A percentile compares a stretch with the other conserved stretches of the same genome.
These are phyloP conservation scores for Phytophthora palmivora DNA, from an alignment of 352 stramenopile species.

Conservation along the genomic window DNA sequence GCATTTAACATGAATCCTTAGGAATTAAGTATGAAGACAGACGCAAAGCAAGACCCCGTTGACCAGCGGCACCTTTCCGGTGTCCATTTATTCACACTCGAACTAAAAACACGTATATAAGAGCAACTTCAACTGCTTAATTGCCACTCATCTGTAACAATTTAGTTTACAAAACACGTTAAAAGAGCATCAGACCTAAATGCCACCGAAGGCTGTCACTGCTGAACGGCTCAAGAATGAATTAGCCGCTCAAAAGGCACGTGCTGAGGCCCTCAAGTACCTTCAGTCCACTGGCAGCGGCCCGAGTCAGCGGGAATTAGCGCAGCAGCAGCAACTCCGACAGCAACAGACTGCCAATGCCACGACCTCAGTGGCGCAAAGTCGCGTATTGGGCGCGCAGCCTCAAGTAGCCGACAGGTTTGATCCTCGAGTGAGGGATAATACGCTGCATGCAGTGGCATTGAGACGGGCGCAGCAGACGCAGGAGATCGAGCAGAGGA, in stretches of 20 bases:
- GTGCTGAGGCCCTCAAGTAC: conserved; percentile 68
- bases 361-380: conserved; percentile 50
- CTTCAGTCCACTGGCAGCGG: conserved; percentile 68
- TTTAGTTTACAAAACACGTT: background rate
- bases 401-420: conserved; percentile 34
- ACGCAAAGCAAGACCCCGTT: conserved; percentile 4
- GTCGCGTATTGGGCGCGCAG: conserved; percentile 35
- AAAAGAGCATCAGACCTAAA: conserved; percentile 10
- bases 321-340: conserved; percentile 62
- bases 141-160: background rate
- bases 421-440: conserved; percentile 68
- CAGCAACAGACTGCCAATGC: conserved; percentile 56
- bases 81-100: background rate
- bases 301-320: conserved; percentile 70
- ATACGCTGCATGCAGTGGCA: conserved; percentile 76
- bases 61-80: conserved; percentile 5
- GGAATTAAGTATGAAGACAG: conserved; percentile 2
- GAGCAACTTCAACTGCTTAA: background rate
- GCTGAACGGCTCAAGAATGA: conserved; percentile 66
- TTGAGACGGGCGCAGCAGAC: conserved; percentile 48
- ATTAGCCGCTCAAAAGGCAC: conserved; percentile 63
- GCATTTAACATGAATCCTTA: background rate
- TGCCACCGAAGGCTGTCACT: conserved; percentile 39
- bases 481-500: conserved; percentile 26
- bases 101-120: no score